These are phyloP conservation scores for Cytospora leucostoma DNA, from an alignment of 2,329 filamentous ascomycete species.

Conservation along the genomic window DNA sequence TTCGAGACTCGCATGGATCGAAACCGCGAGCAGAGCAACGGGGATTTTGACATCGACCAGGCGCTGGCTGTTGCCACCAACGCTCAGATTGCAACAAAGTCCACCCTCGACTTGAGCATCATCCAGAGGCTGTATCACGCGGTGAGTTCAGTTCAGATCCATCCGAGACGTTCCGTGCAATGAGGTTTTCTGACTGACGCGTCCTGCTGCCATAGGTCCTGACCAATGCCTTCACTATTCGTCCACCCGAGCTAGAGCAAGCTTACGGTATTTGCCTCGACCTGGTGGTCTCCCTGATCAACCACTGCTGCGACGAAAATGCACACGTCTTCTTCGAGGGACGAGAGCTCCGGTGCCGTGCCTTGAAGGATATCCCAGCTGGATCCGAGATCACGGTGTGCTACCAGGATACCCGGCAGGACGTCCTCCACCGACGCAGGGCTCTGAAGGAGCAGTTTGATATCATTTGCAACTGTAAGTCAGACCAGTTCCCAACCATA, in stretches of 20 bases:
- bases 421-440: slow-evolving; percentile 31
- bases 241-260: slow-evolving; percentile 29
- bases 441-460: slow-evolving; percentile 32
- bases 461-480: slow-evolving; percentile 36
- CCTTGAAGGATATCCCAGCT: slow-evolving; percentile 35
- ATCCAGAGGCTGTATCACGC: slow-evolving; percentile 29
- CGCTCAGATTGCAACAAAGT: slow-evolving; percentile 23
- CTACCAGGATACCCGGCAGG: slow-evolving; percentile 35
- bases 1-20: slow-evolving; percentile 30
- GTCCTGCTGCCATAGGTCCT: slow-evolving; percentile 29
- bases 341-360: slow-evolving; percentile 35
- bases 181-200: neutral
- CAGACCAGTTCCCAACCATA: too few species aligned
- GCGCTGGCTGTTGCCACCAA: slow-evolving; percentile 23
- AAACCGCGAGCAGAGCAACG: slow-evolving; percentile 23
- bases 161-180: neutral
- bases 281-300: slow-evolving; percentile 36
- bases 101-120: slow-evolving; percentile 20
- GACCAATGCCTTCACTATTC: slow-evolving; percentile 34
- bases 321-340: slow-evolving; percentile 38
- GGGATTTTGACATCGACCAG: slow-evolving; percentile 4
- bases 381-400: slow-evolving; percentile 41
- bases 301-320: slow-evolving; percentile 43
- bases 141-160: slow-evolving; percentile 24
- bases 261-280: slow-evolving; percentile 37